Conservation (phyloP, 2,329 filamentous ascomycete species). For the Drechmeria coniospora region DNA sequence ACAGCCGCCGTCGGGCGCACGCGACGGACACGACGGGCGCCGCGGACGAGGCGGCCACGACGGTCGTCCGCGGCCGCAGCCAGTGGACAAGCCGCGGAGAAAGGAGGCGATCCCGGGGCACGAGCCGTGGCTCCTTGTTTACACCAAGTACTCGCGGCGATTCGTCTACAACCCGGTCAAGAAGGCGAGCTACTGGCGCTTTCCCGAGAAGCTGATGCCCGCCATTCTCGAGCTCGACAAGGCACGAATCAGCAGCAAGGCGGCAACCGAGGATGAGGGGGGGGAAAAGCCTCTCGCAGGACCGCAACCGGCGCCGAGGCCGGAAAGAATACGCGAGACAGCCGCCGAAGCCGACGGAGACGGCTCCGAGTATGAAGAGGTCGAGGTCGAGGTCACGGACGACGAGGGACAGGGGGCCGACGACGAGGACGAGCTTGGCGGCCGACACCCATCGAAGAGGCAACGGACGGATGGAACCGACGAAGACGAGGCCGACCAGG, state of each 20-base stretch:
- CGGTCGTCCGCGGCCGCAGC: constrained; percentile 49
- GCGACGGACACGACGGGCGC: constrained; percentile 13
- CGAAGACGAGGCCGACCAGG: constrained; percentile 28
- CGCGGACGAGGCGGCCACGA: constrained; percentile 35
- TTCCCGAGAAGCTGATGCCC: constrained; percentile 73
- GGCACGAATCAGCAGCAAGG: constrained; percentile 48
- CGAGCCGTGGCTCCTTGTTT: constrained; percentile 83
- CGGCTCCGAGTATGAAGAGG: constrained; percentile 62
- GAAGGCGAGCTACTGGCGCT: constrained; percentile 87
- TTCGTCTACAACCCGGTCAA: constrained; percentile 84
- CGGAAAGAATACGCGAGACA: constrained; percentile 1
- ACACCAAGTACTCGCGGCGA: constrained; percentile 73
- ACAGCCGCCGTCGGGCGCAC: constrained; percentile 20
- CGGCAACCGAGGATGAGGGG: constrained; percentile 12
- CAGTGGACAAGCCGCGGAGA: constrained; percentile 64
- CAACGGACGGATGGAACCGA: constrained; percentile 40
- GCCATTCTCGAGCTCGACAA: constrained; percentile 61
- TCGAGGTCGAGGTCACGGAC: constrained; percentile 41
- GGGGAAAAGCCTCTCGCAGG: not conserved
- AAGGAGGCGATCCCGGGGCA: constrained; percentile 66
- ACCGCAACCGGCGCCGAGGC: not conserved
- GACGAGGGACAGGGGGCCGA: constrained; percentile 31
- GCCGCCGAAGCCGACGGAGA: constrained; percentile 23
- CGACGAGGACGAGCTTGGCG: constrained; percentile 23
- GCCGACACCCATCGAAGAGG: constrained; percentile 43